Evolutionary conservation across 495 filamentous ascomycete species (phyloP), one percentile per base, ranked within the genome.

Genomic region (Daldinia vernicosa): DNA sequence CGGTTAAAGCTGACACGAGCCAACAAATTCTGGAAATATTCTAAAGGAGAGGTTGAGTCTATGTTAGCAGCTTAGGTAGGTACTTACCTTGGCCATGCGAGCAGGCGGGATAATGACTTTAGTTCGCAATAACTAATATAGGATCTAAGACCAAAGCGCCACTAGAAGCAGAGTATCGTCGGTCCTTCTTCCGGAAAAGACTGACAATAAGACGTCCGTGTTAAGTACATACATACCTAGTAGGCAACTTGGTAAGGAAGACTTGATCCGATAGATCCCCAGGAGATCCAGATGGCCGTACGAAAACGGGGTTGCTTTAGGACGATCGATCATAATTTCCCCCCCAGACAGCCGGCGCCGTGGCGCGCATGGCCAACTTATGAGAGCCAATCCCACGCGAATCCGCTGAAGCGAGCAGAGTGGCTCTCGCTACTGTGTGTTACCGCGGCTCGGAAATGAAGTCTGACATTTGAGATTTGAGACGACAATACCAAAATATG

Each of bases 321-420:
- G 55, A 62, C 50, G 64, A 72, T 67, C 64, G 64, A 64, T 63
- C 64, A 67, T 32, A 72, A 64, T 72, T 67, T 72, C 64, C 59
- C 63, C 59, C 26, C 26, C 30, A 15, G 50, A 26, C 3, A 53
- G 27, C 24, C 15, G 27, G 24, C 50, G 50, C 6, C 24, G 50
- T 53, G 56, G 15, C 45, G 53, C 58, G 54, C 43, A 47, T 62
- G 28, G 60, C 40, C 40, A 19, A 6, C 1, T 45, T 39, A 17
- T 35, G 58, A 39, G 63, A 52, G 32, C 63, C 37, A 52, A 43
- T 19, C 64, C 63, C 58, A 67, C 35, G 33, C 6, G 59, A 67
- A 59, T 63, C 69, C 69, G 43, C 59, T 54, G 33, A 71, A 45
- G 58, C 39, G 24, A 63, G 27, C 33, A 58, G 9, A 35, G 63